Conservation (phyloP, 352 stramenopile genomes). For the Pythium rishiriense region DNA sequence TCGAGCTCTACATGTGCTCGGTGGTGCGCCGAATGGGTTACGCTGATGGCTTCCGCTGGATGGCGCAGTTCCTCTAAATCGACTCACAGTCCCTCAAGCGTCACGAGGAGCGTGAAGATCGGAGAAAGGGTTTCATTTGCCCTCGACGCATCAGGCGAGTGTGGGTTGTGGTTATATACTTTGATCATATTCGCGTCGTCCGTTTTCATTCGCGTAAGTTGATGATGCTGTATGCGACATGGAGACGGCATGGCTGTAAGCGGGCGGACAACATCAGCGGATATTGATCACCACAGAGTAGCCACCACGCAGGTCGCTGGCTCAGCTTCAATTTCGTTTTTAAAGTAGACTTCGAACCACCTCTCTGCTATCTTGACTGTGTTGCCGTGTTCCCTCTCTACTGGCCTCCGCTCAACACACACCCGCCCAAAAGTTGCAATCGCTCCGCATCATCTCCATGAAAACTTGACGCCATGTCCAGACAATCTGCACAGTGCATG, state of each 20-base stretch:
- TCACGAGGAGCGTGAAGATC: background rate
- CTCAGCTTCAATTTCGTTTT: background rate
- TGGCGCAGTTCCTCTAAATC: conserved; percentile 88
- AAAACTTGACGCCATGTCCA: no score
- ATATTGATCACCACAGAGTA: background rate
- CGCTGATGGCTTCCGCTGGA: conserved; percentile 94
- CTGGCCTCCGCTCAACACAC: no score
- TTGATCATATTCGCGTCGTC: conserved; percentile 20
- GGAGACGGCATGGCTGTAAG: background rate
- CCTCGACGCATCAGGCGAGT: background rate
- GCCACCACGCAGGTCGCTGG: background rate
- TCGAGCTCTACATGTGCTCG: conserved; percentile 99
- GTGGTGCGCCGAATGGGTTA: conserved; percentile 99
- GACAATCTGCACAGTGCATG: background rate
- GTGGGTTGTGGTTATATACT: conserved; percentile 7
- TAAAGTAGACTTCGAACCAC: conserved; percentile 22
- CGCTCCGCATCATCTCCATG: background rate
- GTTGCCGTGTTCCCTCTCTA: background rate
- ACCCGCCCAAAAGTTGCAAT: no score
- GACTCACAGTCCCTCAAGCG: background rate
- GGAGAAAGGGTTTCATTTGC: background rate
- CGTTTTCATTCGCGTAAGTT: conserved; percentile 15
- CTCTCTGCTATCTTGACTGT: background rate
- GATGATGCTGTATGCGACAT: background rate
- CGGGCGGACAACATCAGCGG: background rate